These are phyloP conservation scores for Citrullus amarus DNA, from an alignment of 306 rosid genomes.

Conservation along the genomic window DNA sequence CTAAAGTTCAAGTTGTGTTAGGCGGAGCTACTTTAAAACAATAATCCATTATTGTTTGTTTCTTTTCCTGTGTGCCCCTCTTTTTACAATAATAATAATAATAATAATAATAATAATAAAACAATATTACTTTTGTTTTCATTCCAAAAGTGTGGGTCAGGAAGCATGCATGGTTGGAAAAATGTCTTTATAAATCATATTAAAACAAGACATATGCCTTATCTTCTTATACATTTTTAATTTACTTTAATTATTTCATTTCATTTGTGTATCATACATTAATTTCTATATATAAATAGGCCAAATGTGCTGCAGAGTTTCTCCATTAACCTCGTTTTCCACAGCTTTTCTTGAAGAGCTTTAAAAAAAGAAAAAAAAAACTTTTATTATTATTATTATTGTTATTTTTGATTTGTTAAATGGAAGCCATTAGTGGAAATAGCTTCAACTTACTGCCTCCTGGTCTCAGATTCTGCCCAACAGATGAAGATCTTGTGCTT, in stretches of 20 bases:
- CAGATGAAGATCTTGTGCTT: not conserved
- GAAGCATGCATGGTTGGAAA: conserved; percentile 5
- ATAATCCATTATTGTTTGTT: not conserved
- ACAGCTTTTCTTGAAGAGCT: too few relatives aligned
- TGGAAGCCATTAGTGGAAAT: not conserved
- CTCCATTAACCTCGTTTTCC: not conserved
- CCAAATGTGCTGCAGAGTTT: not conserved
- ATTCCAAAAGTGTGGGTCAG: conserved; percentile 1
- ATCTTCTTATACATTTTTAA: not conserved
- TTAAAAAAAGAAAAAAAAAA: not conserved
- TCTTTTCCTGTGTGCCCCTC: not conserved
- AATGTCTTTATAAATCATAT: not conserved
- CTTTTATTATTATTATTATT: too few relatives aligned
- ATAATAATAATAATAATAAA: too few relatives aligned
- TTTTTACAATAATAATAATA: not conserved
- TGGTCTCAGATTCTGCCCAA: not conserved
- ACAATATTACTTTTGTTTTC: not conserved
- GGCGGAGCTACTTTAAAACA: too few relatives aligned
- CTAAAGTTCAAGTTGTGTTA: too few relatives aligned
- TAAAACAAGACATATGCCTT: not conserved
- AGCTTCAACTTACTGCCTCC: not conserved
- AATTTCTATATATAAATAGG: not conserved
- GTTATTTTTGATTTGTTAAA: not conserved
- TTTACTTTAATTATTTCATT: not conserved
- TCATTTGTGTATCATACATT: not conserved